Evolutionary conservation across 1,284 basidiomycete species (phyloP).

Genomic region (Neolentinus lepideus): DNA sequence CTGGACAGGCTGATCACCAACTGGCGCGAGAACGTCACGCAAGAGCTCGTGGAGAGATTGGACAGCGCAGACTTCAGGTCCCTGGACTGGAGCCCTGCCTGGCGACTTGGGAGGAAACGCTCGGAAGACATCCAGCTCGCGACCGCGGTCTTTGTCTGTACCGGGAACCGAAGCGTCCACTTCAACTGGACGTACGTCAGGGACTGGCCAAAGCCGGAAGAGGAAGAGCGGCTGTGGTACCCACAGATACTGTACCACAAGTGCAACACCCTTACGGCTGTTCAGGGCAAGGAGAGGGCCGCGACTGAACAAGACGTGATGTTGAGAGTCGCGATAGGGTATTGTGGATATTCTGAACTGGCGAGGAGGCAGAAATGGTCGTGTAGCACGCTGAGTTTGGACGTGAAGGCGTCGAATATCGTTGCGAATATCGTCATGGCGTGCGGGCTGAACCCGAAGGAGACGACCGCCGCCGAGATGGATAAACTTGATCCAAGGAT

Average conservation of each 20-base stretch:
- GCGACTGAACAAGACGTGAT: not conserved
- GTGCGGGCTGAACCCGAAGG: constrained; percentile 17
- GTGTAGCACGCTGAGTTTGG: constrained; percentile 15
- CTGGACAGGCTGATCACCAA: not conserved
- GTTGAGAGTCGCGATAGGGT: not conserved
- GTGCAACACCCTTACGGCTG: constrained; percentile 17
- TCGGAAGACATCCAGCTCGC: constrained; percentile 9
- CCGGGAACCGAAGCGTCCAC: not conserved
- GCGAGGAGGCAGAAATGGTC: constrained; percentile 15
- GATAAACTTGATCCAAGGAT: constrained; percentile 25
- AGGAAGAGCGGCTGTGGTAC: constrained; percentile 10
- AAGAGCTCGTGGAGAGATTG: constrained; percentile 9
- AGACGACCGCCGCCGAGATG: constrained; percentile 18
- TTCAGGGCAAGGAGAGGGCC: not conserved
- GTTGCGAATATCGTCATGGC: constrained; percentile 21
- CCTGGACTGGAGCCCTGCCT: no score
- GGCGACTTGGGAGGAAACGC: not conserved
- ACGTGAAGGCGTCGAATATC: constrained; percentile 21
- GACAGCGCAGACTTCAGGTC: not conserved
- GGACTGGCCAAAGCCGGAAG: not conserved
- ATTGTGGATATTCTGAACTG: constrained; percentile 3
- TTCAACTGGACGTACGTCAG: constrained; percentile 2
- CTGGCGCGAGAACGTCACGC: not conserved
- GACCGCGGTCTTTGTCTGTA: constrained; percentile 15
- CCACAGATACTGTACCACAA: constrained; percentile 26